Evolutionary conservation across 768 basidiomycete genomes (phyloP).

Genomic region (Boletus fagicola): DNA sequence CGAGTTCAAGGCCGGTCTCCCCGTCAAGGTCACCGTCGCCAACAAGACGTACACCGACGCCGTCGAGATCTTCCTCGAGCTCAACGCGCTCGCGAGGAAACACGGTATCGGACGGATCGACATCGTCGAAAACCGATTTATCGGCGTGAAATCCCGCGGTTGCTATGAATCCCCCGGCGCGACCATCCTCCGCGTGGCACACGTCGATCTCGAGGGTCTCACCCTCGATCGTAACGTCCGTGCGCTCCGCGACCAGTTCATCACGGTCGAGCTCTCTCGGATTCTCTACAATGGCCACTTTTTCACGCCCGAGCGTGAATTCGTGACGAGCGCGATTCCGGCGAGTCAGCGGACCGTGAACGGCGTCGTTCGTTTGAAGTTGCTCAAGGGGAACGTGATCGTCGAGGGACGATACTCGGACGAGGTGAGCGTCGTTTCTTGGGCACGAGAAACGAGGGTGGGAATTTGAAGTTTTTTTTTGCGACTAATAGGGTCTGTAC

Average conservation of each 20-base stretch:
- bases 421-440: constrained; percentile 49
- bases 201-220: constrained; percentile 95
- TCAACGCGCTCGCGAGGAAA: constrained; percentile 90
- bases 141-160: constrained; percentile 98
- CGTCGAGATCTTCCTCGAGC: constrained; percentile 88
- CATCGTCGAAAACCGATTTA: constrained; percentile 99
- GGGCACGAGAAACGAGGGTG: background rate
- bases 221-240: constrained; percentile 98
- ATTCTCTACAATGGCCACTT: constrained; percentile 99
- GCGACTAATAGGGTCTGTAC: constrained; percentile 92
- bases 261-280: constrained; percentile 83
- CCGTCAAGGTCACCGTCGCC: constrained; percentile 70
- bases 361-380: constrained; percentile 82
- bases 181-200: constrained; percentile 92
- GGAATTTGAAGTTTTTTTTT: background rate
- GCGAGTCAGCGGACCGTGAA: constrained; percentile 96
- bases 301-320: constrained; percentile 99
- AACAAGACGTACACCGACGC: constrained; percentile 78
- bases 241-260: constrained; percentile 89
- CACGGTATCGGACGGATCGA: constrained; percentile 98
- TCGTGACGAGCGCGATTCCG: constrained; percentile 85
- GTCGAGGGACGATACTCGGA: constrained; percentile 89
- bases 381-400: constrained; percentile 96
- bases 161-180: constrained; percentile 99
- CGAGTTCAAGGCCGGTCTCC: constrained; percentile 85